Conservation (phyloP, 805 yeast genomes). For the Candida pseudofarinosa region DNA sequence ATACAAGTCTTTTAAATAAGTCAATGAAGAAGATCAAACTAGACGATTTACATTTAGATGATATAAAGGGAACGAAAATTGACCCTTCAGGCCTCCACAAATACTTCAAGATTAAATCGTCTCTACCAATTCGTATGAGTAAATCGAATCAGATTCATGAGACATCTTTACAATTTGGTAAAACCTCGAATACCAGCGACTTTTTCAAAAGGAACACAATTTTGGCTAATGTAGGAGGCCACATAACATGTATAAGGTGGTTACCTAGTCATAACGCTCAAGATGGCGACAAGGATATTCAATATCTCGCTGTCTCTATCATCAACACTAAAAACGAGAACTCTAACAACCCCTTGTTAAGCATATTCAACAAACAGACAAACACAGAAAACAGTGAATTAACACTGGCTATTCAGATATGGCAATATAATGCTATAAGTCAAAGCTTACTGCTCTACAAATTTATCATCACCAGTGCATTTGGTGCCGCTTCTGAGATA, state of each 20-base stretch:
- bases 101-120: slow-evolving; percentile 4
- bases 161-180: slow-evolving; percentile 1
- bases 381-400: slow-evolving; percentile 8
- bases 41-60: slow-evolving; percentile 10
- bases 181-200: neutral
- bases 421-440: slow-evolving; percentile 29
- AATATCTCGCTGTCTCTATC: slow-evolving; percentile 49
- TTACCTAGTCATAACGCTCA: slow-evolving; percentile 21
- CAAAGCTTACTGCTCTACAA: slow-evolving; percentile 23
- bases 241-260: slow-evolving; percentile 55
- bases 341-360: slow-evolving; percentile 23
- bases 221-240: slow-evolving; percentile 48
- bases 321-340: slow-evolving; percentile 28
- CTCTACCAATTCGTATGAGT: neutral
- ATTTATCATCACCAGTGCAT: slow-evolving; percentile 27
- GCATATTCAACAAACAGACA: slow-evolving; percentile 21
- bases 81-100: slow-evolving; percentile 3
- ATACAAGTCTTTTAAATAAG: neutral
- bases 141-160: neutral
- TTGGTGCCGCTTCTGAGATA: slow-evolving; percentile 44
- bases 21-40: neutral
- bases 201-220: slow-evolving; percentile 27
- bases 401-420: slow-evolving; percentile 43
- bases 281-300: slow-evolving; percentile 11
- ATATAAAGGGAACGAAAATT: slow-evolving; percentile 5